phyloP scores from a whole-genome alignment of 352 stramenopile species.

The Pythium diclinum region DNA sequence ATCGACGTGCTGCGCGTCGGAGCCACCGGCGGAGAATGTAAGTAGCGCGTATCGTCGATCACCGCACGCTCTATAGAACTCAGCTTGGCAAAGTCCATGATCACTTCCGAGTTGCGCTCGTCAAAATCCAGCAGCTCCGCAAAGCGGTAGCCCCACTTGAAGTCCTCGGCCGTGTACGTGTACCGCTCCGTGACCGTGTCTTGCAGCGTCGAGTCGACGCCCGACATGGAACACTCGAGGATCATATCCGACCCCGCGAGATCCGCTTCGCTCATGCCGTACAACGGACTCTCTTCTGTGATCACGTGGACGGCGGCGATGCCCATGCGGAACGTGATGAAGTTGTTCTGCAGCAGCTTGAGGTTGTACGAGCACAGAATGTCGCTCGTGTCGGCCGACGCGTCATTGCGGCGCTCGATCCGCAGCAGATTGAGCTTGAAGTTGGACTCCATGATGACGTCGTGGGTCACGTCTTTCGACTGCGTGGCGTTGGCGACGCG shows the following conservation, averaged over 20 bases:
- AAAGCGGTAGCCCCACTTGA: conserved; percentile 75
- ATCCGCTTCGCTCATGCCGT: conserved; percentile 53
- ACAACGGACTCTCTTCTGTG: conserved; percentile 63
- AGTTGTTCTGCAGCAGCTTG: conserved; percentile 77
- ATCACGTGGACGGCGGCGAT: conserved; percentile 80
- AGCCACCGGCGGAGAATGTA: conserved; percentile 26
- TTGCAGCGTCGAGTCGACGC: conserved; percentile 81
- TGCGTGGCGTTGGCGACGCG: conserved; percentile 78
- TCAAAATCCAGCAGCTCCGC: conserved; percentile 72
- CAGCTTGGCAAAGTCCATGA: conserved; percentile 82
- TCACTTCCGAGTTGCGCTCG: conserved; percentile 53
- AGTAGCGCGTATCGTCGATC: conserved; percentile 51
- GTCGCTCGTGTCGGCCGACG: conserved; percentile 7
- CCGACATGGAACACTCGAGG: conserved; percentile 69
- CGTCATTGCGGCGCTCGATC: conserved; percentile 47
- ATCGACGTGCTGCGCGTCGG: conserved; percentile 21
- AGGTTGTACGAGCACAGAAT: conserved; percentile 75
- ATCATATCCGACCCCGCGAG: conserved; percentile 71
- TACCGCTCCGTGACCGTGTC: conserved; percentile 79
- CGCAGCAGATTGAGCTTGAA: conserved; percentile 81
- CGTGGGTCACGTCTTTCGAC: conserved; percentile 73
- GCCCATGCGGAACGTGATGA: conserved; percentile 85
- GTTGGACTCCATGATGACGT: conserved; percentile 81
- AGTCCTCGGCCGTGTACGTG: conserved; percentile 63
- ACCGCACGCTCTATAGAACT: conserved; percentile 49